Base-by-base conservation (phyloP, 1,139 yeast species). In the Citeromyces hawaiiensis region DNA sequence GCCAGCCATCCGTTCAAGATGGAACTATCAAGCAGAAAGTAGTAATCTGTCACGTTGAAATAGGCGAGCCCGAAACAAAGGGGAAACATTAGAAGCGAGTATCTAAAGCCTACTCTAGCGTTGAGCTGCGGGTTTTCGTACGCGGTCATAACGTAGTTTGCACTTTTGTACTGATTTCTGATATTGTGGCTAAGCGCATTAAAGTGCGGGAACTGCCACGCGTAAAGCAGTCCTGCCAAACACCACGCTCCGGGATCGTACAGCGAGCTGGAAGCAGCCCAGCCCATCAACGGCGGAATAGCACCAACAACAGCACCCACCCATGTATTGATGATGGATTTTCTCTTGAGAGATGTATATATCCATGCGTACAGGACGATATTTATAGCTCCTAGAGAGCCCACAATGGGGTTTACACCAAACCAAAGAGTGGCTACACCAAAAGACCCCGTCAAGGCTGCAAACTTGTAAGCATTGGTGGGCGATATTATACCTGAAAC, bases 201-300 rank as follows among this genome's bases (percentile, higher is more conserved):
- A 65, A 91, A 91, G 58, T 91, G 99, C 3, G 99, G 99, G 57
- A 91, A 91, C 60, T 91, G 99, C 99, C 99, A 91, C 4, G 97
- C 95, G 56, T 83, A 91, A 35, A 91, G 64, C 41, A 93, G 63
- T 0, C 82, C 87, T 1, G 97, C 97, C 30, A 88, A 63, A 53
- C 93, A 79, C 97, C 97, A 91, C 3, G 94, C 94, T 6, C 93
- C 96, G 0, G 97, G 96, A 46, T 85, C 86, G 4, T 67, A 50
- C 39, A 91, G 62, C 1, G 94, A 75, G 2, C 85, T 76, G 3
- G 95, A 83, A 0, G 96, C 95, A 1, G 96, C 96, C 98, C 98
- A 91, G 2, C 99, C 99, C 99, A 91, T 91, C 40, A 93, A 68
- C 27, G 99, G 99, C 1, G 99, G 98, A 35, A 91, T 83, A 0